Evolutionary conservation across 2,329 filamentous ascomycete genomes (phyloP).

Genomic region (Penicillium italicum): DNA sequence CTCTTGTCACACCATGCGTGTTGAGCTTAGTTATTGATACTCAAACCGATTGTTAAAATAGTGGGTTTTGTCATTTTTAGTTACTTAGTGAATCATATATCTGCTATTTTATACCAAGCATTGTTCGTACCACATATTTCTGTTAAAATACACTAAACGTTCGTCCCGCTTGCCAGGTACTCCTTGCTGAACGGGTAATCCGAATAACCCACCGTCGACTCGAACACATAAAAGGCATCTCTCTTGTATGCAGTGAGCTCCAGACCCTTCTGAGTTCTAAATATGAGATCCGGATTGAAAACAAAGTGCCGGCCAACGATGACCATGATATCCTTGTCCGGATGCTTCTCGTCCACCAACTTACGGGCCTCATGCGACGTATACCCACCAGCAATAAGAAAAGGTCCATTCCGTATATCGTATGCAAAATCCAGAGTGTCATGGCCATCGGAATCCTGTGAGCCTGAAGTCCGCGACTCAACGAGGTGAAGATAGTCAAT

Average conservation of each 20-base stretch:
- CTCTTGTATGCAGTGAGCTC: conserved; percentile 18
- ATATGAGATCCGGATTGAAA: conserved; percentile 27
- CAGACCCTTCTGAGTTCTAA: conserved; percentile 17
- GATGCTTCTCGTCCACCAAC: conserved; percentile 28
- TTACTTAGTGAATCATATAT: no score
- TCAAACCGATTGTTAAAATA: no score
- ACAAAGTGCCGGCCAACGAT: conserved; percentile 35
- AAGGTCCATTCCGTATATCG: conserved; percentile 44
- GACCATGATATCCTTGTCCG: conserved; percentile 25
- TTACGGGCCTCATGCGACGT: conserved; percentile 35
- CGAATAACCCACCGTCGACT: conserved; percentile 14
- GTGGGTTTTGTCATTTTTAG: no score
- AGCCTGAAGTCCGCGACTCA: conserved; percentile 46
- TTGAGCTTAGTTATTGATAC: no score
- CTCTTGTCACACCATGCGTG: no score
- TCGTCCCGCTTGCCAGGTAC: not conserved
- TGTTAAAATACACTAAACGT: no score
- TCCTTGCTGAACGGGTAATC: conserved; percentile 25
- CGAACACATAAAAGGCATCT: conserved; percentile 17
- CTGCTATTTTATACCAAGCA: no score
- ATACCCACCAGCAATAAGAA: conserved; percentile 50
- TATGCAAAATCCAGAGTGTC: conserved; percentile 41
- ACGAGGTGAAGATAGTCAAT: conserved; percentile 61
- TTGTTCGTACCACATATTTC: no score
- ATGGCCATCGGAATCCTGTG: not conserved